These are phyloP conservation scores for Pichia sp. DNA, from an alignment of 1,139 yeast genomes.

Conservation along the genomic window DNA sequence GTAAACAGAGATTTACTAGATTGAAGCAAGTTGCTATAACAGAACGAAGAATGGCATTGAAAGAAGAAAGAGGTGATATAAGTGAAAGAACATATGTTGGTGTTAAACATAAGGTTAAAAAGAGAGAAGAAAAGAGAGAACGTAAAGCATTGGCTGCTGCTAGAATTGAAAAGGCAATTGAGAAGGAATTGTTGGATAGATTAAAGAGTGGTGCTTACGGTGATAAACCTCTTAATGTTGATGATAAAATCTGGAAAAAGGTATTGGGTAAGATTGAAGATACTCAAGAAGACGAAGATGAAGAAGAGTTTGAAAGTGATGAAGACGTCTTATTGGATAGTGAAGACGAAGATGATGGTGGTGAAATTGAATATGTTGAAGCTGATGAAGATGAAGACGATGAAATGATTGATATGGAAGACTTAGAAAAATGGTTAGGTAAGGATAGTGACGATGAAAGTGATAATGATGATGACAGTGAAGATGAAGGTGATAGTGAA, in stretches of 20 bases:
- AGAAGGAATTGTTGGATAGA: slow-evolving; percentile 87
- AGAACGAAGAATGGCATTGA: slow-evolving; percentile 87
- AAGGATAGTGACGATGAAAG: slow-evolving; percentile 33
- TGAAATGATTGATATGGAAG: slow-evolving; percentile 87
- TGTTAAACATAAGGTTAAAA: slow-evolving; percentile 84
- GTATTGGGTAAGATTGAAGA: slow-evolving; percentile 72
- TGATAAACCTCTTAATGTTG: slow-evolving; percentile 93
- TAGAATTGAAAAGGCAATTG: slow-evolving; percentile 91
- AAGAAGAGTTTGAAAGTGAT: slow-evolving; percentile 36
- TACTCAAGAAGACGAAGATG: slow-evolving; percentile 52
- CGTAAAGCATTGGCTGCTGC: slow-evolving; percentile 96
- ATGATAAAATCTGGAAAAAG: slow-evolving; percentile 91
- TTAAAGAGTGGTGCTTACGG: slow-evolving; percentile 97
- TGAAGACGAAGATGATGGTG: slow-evolving; percentile 51
- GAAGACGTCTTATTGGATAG: slow-evolving; percentile 23
- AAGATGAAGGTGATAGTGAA: slow-evolving; percentile 29
- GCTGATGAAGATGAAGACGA: slow-evolving; percentile 66
- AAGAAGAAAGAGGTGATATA: slow-evolving; percentile 43
- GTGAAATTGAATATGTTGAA: slow-evolving; percentile 80
- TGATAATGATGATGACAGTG: slow-evolving; percentile 15
- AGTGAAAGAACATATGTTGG: slow-evolving; percentile 85
- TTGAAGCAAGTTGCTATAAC: slow-evolving; percentile 93
- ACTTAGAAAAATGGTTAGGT: slow-evolving; percentile 83
- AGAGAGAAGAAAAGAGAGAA: slow-evolving; percentile 91
- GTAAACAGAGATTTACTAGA: slow-evolving; percentile 92